Evolutionary conservation across 2,329 filamentous ascomycete genomes (phyloP).

Genomic region (Pestalotiopsis fici): DNA sequence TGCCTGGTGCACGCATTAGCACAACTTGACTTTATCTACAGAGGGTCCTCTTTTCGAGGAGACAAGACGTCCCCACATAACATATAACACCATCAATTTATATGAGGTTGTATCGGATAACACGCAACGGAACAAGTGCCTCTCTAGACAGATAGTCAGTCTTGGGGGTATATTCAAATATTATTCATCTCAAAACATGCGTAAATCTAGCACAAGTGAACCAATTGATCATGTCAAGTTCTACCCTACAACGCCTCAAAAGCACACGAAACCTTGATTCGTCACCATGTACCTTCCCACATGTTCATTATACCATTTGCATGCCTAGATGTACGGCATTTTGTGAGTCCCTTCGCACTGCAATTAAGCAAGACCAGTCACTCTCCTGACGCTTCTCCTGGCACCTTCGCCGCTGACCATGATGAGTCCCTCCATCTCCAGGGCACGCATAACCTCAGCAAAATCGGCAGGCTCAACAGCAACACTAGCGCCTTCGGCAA

Average conservation of each 20-base stretch:
- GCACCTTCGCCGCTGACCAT: slow-evolving; percentile 83
- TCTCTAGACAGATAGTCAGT: too few relatives aligned
- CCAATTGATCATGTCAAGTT: background rate
- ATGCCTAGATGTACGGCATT: background rate
- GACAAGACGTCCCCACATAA: background rate
- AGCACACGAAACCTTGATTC: background rate
- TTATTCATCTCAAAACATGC: background rate
- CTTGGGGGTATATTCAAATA: background rate
- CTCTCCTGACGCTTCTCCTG: slow-evolving; percentile 77
- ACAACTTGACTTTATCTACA: background rate
- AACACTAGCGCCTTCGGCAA: slow-evolving; percentile 71
- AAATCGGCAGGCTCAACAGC: slow-evolving; percentile 80
- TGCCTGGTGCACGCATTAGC: too few relatives aligned
- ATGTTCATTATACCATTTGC: background rate
- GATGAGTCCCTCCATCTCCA: slow-evolving; percentile 84
- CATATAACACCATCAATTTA: background rate
- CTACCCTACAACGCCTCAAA: background rate
- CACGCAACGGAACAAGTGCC: background rate
- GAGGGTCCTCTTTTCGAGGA: background rate
- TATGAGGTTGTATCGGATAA: background rate
- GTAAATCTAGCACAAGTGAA: background rate
- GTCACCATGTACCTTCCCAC: background rate
- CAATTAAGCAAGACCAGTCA: slow-evolving; percentile 53
- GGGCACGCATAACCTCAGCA: slow-evolving; percentile 72
- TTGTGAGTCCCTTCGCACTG: background rate